Evolutionary conservation across 2,329 filamentous ascomycete species (phyloP), one percentile per base, ranked within the genome.

Genomic region (Tolypocladium nubicola): DNA sequence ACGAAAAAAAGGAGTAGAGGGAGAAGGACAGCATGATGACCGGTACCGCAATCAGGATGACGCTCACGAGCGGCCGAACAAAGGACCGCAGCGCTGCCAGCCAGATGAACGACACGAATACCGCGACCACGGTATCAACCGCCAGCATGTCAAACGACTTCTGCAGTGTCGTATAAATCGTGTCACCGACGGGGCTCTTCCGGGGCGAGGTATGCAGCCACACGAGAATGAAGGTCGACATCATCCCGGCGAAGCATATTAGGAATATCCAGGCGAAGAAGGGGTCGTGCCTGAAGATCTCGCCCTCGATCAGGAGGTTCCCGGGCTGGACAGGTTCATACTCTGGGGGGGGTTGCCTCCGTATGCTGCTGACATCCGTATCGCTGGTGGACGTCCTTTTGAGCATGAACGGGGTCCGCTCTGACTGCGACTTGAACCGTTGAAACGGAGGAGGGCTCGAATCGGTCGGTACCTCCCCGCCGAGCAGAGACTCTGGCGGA

Each of bases 241-340:
- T 83, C 67, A 97, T 82, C 43, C 87, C 88, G 52, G 89, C 91
- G 56, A 96, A 75, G 39, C 85, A 85, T 65, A 97, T 94, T 53
- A 96, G 75, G 70, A 92, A 99, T 49, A 97, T 79, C 73, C 90
- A 92, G 4, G 89, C 90, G 79, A 94, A 99, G 73, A 97, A 96
- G 6, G 86, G 79, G 71, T 99, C 94, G 70, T 97, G 90, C 54
- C 82, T 80, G 59, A 90, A 90, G 26, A 88, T 81, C 66, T 92
- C 87, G 54, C 80, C 79, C 45, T 85, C 80, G 5, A 83, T 76
- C 13, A 81, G 75, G 30, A 82, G 77, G 38, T 85, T 76, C 0
- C 81, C 70, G 2, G 71, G 66, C 21, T 74, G 68, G 13, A 68
- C 61, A 0, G 70, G 65, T 21, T 70, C 68, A 6, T 67, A 68